Percentiles rank a stretch among this genome's conserved stretches.
These are phyloP conservation scores for Ogataea degrootiae DNA, from an alignment of 805 yeast genomes.

Conservation along the genomic window DNA sequence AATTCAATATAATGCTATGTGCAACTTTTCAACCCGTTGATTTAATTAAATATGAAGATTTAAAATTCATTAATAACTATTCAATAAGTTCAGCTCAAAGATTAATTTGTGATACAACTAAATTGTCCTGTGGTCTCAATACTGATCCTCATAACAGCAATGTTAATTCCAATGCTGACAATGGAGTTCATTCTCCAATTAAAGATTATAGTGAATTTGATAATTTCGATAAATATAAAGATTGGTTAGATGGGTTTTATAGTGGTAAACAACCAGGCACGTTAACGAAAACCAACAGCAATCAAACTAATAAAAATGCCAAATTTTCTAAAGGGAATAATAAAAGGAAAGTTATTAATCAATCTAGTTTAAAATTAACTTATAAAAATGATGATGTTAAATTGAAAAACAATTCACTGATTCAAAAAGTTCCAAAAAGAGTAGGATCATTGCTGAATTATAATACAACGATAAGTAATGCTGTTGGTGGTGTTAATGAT, in stretches of 20 bases:
- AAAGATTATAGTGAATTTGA: conserved; percentile 12
- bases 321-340: too few relatives aligned
- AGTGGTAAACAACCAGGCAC: conserved; percentile 1
- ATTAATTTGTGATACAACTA: conserved; percentile 9
- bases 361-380: too few relatives aligned
- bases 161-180: not conserved
- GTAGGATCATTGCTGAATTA: too few relatives aligned
- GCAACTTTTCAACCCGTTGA: conserved; percentile 26
- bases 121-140: not conserved
- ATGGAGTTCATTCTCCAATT: not conserved
- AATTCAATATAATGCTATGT: conserved; percentile 17
- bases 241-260: conserved; percentile 20
- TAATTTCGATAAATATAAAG: conserved; percentile 20
- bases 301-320: not conserved
- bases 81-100: conserved; percentile 12
- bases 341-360: too few relatives aligned
- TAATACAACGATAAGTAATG: too few relatives aligned
- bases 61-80: conserved; percentile 12
- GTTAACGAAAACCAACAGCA: not conserved
- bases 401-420: too few relatives aligned
- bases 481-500: too few relatives aligned
- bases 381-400: too few relatives aligned
- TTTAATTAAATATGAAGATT: conserved; percentile 22
- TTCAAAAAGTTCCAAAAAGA: too few relatives aligned
- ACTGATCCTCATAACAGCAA: not conserved